Conservation (phyloP, 768 basidiomycete species). For the Boletus sp. region DNA sequence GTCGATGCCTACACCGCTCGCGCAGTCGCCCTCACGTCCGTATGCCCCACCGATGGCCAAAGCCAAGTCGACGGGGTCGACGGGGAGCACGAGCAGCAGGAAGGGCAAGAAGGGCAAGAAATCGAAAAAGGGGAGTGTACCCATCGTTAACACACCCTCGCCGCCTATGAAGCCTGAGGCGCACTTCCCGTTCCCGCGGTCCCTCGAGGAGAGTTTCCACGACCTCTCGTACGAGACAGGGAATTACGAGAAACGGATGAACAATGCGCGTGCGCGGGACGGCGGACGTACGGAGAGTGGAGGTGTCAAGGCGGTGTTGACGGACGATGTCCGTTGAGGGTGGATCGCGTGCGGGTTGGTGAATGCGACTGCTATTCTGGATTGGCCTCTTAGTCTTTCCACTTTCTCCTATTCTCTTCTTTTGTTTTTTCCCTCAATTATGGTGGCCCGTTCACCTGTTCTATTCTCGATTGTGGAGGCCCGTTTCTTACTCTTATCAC, state of each 20-base stretch:
- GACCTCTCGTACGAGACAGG: slow-evolving; percentile 21
- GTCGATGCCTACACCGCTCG: slow-evolving; percentile 41
- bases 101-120: slow-evolving; percentile 37
- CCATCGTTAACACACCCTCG: slow-evolving; percentile 38
- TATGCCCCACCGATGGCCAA: slow-evolving; percentile 28
- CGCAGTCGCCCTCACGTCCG: slow-evolving; percentile 21
- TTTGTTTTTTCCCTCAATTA: slow-evolving; percentile 6
- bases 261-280: slow-evolving; percentile 68
- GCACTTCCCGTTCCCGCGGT: slow-evolving; percentile 66
- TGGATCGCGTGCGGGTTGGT: slow-evolving; percentile 2
- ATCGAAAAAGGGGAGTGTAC: slow-evolving; percentile 34
- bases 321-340: slow-evolving; percentile 34
- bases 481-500: slow-evolving; percentile 10
- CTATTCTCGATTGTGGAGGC: slow-evolving; percentile 6
- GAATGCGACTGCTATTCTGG: slow-evolving; percentile 13
- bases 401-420: not conserved
- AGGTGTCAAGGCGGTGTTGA: slow-evolving; percentile 72
- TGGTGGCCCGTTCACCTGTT: slow-evolving; percentile 8
- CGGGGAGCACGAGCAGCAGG: slow-evolving; percentile 22
- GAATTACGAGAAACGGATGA: slow-evolving; percentile 55
- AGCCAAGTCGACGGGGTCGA: slow-evolving; percentile 26
- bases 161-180: slow-evolving; percentile 30
- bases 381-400: not conserved
- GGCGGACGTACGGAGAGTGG: slow-evolving; percentile 84
- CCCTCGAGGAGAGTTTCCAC: slow-evolving; percentile 38